These are phyloP conservation scores for Babesia caballi DNA, from an alignment of 169 alveolate genomes.

Conservation along the genomic window DNA sequence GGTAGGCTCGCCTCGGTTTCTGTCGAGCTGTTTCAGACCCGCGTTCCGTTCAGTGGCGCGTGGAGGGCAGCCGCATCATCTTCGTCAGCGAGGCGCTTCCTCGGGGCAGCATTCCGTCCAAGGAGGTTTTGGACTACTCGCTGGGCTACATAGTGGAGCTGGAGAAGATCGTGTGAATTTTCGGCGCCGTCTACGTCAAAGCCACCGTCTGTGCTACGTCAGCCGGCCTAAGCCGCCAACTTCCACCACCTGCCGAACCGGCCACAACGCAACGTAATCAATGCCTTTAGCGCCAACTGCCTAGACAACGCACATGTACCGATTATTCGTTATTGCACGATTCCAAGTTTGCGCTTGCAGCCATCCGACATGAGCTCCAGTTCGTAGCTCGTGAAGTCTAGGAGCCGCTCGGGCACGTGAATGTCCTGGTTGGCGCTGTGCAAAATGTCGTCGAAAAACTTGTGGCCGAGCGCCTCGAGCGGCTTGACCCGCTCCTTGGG, in stretches of 20 bases:
- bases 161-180: slow-evolving; percentile 52
- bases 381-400: slow-evolving; percentile 48
- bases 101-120: slow-evolving; percentile 38
- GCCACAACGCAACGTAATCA: too few species aligned
- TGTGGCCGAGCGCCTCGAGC: slow-evolving; percentile 89
- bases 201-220: not conserved
- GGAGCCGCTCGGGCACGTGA: slow-evolving; percentile 37
- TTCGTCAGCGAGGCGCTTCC: slow-evolving; percentile 24
- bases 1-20: not conserved
- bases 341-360: slow-evolving; percentile 31
- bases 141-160: slow-evolving; percentile 34
- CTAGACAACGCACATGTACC: too few species aligned
- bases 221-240: too few species aligned
- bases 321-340: not conserved
- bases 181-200: not conserved
- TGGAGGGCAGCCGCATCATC: slow-evolving; percentile 20
- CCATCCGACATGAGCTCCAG: slow-evolving; percentile 26
- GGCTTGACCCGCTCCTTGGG: slow-evolving; percentile 84
- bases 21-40: not conserved
- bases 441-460: slow-evolving; percentile 92
- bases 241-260: too few species aligned
- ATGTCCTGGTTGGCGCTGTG: slow-evolving; percentile 63
- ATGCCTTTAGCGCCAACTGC: too few species aligned
- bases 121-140: slow-evolving; percentile 44
- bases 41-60: slow-evolving; percentile 33